phyloP scores from a whole-genome alignment of 148 eudicot genomes.

The Talinum fruticosum region DNA sequence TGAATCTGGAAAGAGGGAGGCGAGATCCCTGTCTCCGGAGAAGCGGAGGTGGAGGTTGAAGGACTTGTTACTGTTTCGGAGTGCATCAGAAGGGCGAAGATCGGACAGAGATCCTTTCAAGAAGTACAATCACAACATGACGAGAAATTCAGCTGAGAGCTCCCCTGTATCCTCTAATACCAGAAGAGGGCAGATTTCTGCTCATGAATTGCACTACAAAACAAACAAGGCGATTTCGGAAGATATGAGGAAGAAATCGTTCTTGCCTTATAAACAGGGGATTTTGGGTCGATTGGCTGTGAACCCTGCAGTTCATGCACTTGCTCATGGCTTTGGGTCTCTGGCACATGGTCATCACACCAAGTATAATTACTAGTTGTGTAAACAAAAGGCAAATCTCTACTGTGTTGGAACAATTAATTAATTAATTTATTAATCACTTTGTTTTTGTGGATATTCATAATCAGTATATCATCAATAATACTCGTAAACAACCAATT shows the following conservation, averaged over 20 bases:
- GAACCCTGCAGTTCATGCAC: constrained; percentile 30
- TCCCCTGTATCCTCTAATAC: neutral
- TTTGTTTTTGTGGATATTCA: no score
- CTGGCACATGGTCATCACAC: neutral
- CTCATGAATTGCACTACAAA: constrained; percentile 38
- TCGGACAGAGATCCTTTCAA: constrained; percentile 50
- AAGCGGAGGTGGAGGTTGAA: constrained; percentile 55
- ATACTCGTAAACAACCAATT: no score
- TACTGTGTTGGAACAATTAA: no score
- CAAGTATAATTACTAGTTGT: no score
- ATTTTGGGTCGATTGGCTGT: constrained; percentile 32
- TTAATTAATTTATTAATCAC: no score
- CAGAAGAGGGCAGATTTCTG: constrained; percentile 12
- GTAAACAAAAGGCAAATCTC: no score
- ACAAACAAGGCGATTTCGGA: constrained; percentile 37
- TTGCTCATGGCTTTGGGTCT: constrained; percentile 32
- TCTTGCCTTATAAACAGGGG: constrained; percentile 32
- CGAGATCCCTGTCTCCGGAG: constrained; percentile 61
- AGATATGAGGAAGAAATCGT: constrained; percentile 36
- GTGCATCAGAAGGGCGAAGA: constrained; percentile 73
- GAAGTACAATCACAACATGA: constrained; percentile 34
- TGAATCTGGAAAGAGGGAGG: constrained; percentile 23
- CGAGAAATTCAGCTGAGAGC: neutral
- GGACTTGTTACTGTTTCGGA: constrained; percentile 69
- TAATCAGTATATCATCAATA: no score